Evolutionary conservation across 1,284 basidiomycete genomes (phyloP), one percentile per base, ranked within the genome.

Genomic region (Phellopilus nigrolimitatus): DNA sequence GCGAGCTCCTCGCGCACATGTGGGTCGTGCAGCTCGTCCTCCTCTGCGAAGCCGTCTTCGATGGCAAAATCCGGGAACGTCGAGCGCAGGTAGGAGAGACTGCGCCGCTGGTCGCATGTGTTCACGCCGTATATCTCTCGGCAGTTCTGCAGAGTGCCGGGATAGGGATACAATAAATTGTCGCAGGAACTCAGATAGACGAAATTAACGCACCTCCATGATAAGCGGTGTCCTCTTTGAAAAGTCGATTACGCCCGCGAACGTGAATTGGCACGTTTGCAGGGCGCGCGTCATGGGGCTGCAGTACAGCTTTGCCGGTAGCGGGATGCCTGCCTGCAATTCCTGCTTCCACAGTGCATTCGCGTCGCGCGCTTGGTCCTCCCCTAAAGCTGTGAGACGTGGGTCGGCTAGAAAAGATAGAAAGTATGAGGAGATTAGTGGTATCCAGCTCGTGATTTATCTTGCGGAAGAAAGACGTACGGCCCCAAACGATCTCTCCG

Each of bases 201-300:
- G n/a, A n/a, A n/a, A n/a, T n/a, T n/a, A 49, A 54, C 22, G 56
- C 51, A 60, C 68, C 60, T 68, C 68, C 6, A 67, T 42, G 17
- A 69, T 61, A 2, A 61, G 37, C 1, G 62, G 61, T 30, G 25
- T 33, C 12, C 44, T 62, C 5, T 50, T 42, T 4, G 61, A 53
- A 46, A 68, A 52, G 6, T 69, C 53, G 19, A 57, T 50, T 22
- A 72, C 44, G 2, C 71, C 74, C 0, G 71, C 71, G 64, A 89
- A 91, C 0, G 80, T 83, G 48, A 84, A 70, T 39, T 76, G 64
- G 58, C 82, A 73, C 0, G 91, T 95, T 48, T 78, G 73, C 45
- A 87, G 68, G 0, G 89, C 86, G 5, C 91, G 74, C 6, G 76
- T 80, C 51, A 93, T 67, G 0, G 91, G 91, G 50, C 85, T 88